A percentile compares a stretch with the other conserved stretches of the same genome.
Conservation (phyloP, 1,284 basidiomycete species). For the Anthracocystis setariae region DNA sequence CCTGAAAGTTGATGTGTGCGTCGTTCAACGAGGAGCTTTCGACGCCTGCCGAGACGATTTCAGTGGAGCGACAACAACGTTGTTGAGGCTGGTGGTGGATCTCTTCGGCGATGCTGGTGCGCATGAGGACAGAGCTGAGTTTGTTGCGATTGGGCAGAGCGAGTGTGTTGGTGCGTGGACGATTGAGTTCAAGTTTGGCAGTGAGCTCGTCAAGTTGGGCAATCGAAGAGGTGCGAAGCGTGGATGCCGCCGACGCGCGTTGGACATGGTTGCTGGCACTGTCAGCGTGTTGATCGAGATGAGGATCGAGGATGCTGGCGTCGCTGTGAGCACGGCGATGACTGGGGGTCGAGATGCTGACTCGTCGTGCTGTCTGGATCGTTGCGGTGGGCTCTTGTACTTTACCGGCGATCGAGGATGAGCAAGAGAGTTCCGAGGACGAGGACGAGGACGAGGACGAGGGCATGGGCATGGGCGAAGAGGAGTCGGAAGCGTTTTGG, state of each 20-base stretch:
- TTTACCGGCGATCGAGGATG: background rate
- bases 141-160: conserved; percentile 4
- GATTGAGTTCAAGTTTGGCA: conserved; percentile 25
- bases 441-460: background rate
- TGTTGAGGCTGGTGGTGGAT: conserved; percentile 12
- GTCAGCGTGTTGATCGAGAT: conserved; percentile 1
- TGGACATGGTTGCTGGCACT: background rate
- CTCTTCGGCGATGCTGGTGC: conserved; percentile 37
- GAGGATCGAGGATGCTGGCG: conserved; percentile 26
- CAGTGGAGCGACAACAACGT: conserved; percentile 16
- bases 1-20: conserved; percentile 17
- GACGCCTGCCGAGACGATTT: background rate
- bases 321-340: conserved; percentile 45
- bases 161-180: conserved; percentile 21
- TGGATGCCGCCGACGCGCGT: conserved; percentile 2
- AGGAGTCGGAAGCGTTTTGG: conserved; percentile 4
- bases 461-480: background rate
- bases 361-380: conserved; percentile 27
- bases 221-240: conserved; percentile 17
- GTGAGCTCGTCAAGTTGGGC: conserved; percentile 29
- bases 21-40: conserved; percentile 3
- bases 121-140: conserved; percentile 17
- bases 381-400: conserved; percentile 5
- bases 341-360: conserved; percentile 33
- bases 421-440: conserved; percentile 1